Evolutionary conservation across 305 asterid species (phyloP).

Genomic region (Rubia occidens): DNA sequence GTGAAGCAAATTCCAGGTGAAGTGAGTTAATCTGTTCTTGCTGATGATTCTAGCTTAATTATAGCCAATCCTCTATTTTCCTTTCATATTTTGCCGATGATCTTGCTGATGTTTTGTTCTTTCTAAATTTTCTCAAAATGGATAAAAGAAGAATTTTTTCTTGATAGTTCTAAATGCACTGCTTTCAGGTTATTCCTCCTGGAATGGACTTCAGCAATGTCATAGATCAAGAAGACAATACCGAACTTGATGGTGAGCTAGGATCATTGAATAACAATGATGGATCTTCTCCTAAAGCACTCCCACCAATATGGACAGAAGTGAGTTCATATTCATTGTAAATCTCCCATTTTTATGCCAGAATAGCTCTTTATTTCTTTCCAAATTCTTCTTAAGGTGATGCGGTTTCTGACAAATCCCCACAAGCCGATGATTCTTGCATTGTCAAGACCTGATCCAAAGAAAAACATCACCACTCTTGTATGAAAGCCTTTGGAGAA

Average conservation of each 20-base stretch:
- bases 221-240: constrained; percentile 48
- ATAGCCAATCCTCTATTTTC: no score
- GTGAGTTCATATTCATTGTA: constrained; percentile 30
- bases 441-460: constrained; percentile 85
- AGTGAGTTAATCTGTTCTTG: no score
- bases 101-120: neutral
- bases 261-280: constrained; percentile 37
- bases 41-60: no score
- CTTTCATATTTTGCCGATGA: no score
- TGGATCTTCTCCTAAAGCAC: constrained; percentile 51
- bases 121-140: neutral
- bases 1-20: no score
- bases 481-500: constrained; percentile 91
- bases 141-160: no score
- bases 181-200: constrained; percentile 69
- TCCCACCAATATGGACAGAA: constrained; percentile 70
- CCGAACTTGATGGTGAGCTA: constrained; percentile 63
- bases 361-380: constrained; percentile 1
- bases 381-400: constrained; percentile 37
- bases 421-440: constrained; percentile 97
- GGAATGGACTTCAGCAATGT: constrained; percentile 94
- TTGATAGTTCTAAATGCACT: no score
- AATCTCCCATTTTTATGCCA: neutral
- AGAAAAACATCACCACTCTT: constrained; percentile 74
- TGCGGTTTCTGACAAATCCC: constrained; percentile 83